Conservation (phyloP, 129 eudicot species). For the Logfia minima region DNA sequence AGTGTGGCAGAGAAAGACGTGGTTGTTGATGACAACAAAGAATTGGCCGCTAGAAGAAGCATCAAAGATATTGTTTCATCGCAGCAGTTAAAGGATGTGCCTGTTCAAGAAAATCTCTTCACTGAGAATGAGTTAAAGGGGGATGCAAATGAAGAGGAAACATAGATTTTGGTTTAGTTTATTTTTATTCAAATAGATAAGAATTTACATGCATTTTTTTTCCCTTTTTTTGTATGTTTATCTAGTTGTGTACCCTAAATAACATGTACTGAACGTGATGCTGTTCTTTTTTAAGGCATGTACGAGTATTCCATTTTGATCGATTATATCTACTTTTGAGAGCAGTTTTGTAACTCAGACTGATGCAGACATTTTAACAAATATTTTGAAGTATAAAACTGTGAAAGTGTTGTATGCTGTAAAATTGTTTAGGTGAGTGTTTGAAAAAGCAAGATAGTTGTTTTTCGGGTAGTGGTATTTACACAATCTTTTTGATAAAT, state of each 20-base stretch:
- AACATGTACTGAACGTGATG: not conserved
- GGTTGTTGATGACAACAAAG: slow-evolving; percentile 44
- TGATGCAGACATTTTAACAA: not conserved
- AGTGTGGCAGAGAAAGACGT: slow-evolving; percentile 36
- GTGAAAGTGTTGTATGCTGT: not conserved
- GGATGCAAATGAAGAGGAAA: slow-evolving; percentile 31
- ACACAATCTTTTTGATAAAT: too few species aligned
- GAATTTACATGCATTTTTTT: not conserved
- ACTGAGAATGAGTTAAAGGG: slow-evolving; percentile 65
- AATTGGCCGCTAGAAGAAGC: slow-evolving; percentile 59
- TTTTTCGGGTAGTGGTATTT: too few species aligned
- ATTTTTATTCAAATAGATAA: not conserved
- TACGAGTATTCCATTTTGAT: not conserved
- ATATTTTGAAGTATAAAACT: not conserved
- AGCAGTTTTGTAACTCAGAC: not conserved
- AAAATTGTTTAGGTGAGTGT: too few species aligned
- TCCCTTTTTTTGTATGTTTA: not conserved
- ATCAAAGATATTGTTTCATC: slow-evolving; percentile 60
- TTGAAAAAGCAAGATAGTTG: too few species aligned
- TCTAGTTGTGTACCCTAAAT: not conserved
- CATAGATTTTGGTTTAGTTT: slow-evolving; percentile 14
- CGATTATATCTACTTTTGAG: too few species aligned
- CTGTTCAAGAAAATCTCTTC: slow-evolving; percentile 70
- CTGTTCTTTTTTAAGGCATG: not conserved
- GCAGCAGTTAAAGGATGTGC: slow-evolving; percentile 70